These are phyloP conservation scores for Coemansia sp. DNA, from an alignment of 192 early-diverging fungal genomes.

Conservation along the genomic window DNA sequence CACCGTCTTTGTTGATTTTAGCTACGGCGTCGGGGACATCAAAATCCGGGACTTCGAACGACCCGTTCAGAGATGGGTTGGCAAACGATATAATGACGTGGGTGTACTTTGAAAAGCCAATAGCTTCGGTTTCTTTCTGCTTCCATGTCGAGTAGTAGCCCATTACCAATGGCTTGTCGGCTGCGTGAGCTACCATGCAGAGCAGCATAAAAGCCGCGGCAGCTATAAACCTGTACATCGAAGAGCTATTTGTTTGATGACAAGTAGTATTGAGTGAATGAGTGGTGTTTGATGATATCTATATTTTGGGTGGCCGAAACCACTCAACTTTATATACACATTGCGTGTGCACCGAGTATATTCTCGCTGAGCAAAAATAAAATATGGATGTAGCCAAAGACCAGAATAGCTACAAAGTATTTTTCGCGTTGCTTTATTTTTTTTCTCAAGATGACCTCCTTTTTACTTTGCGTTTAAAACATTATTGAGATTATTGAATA, in stretches of 20 bases:
- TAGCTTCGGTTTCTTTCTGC: constrained; percentile 9
- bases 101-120: constrained; percentile 56
- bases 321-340: too few species aligned
- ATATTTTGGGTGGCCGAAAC: not conserved
- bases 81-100: constrained; percentile 70
- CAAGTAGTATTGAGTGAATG: not conserved
- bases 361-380: too few species aligned
- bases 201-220: not conserved
- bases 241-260: too few species aligned
- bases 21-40: constrained; percentile 45
- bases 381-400: too few species aligned
- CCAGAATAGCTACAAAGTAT: too few species aligned
- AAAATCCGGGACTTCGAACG: constrained; percentile 15
- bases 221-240: not conserved
- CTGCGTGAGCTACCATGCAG: not conserved
- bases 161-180: constrained; percentile 9
- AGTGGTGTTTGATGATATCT: not conserved
- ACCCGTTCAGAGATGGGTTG: constrained; percentile 41
- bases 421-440: too few species aligned
- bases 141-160: constrained; percentile 34
- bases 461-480: too few species aligned
- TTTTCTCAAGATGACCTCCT: too few species aligned
- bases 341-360: too few species aligned
- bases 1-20: constrained; percentile 53
- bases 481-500: too few species aligned